A percentile compares a stretch with the other conserved stretches of the same genome.
These are phyloP conservation scores for Globisporangium nagaii DNA, from an alignment of 352 stramenopile genomes.

Conservation along the genomic window DNA sequence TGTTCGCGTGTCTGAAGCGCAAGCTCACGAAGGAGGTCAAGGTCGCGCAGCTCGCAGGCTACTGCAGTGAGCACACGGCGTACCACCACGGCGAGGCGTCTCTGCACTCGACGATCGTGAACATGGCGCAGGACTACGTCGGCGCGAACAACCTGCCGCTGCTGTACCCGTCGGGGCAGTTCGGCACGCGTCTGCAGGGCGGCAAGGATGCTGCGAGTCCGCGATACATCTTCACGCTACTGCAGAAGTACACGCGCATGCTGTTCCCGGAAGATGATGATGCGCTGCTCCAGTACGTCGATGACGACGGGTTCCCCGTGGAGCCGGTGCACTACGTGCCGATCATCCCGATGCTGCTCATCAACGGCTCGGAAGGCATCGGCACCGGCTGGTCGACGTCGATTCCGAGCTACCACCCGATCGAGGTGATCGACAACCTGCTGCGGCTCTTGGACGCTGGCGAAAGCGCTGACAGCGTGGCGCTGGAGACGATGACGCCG, in stretches of 20 bases:
- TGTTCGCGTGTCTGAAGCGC: conserved; percentile 98
- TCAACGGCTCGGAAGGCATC: conserved; percentile 99
- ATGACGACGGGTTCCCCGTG: conserved; percentile 98
- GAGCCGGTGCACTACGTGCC: conserved; percentile 98
- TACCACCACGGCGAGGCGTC: conserved; percentile 99
- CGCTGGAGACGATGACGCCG: conserved; percentile 83
- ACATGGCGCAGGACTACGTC: conserved; percentile 99
- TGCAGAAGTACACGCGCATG: conserved; percentile 93
- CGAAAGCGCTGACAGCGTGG: conserved; percentile 37
- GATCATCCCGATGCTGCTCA: conserved; percentile 93
- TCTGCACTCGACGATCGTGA: conserved; percentile 97
- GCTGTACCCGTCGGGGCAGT: conserved; percentile 96
- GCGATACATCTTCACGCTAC: conserved; percentile 98
- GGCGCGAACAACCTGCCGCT: conserved; percentile 99
- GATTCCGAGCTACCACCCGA: conserved; percentile 94
- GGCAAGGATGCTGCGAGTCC: conserved; percentile 98
- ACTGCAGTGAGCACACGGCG: conserved; percentile 94
- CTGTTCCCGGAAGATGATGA: conserved; percentile 99
- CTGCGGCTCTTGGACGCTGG: conserved; percentile 64
- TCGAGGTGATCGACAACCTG: conserved; percentile 96
- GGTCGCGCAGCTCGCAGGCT: conserved; percentile 98
- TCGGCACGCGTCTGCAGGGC: conserved; percentile 97
- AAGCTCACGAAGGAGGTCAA: conserved; percentile 99
- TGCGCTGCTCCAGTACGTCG: conserved; percentile 92
- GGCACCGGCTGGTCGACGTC: conserved; percentile 97